Evolutionary conservation across 2,329 filamentous ascomycete genomes (phyloP), one percentile per base, ranked within the genome.

Genomic region (Aspergillus sp.): DNA sequence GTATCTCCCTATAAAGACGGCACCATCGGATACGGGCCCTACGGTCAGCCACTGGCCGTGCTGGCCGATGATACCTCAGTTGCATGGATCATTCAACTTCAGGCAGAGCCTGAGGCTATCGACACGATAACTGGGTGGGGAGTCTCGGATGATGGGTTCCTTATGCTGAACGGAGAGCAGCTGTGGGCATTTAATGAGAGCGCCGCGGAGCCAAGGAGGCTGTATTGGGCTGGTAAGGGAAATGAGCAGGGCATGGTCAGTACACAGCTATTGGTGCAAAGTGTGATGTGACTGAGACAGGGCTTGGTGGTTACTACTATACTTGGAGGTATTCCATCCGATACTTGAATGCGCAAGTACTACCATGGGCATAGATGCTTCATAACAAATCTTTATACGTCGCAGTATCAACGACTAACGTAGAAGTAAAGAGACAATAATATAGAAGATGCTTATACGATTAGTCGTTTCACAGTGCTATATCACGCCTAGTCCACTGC

Each of bases 111-210:
- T 17, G 32, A 41, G 32, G 50, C 50, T 39, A 6, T n/a, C 30
- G 50, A 53, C 17, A 53, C 50, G 5, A 1, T 53, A 0, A 53
- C 50, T 23, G 50, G 50, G 15, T 53, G 50, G 50, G 50, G 32
- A 6, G 4, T 53, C 17, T 53, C 50, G 50, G 50, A 53, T 53
- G 50, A 53, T 53, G 50, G 50, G 50, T 53, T 21, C 50, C 9
- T 53, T 8, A 41, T 21, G 50, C 32, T 53, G 32, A 53, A 53
- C 17, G 50, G 50, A 17, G 50, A 53, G 50, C 50, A 53, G 50
- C 36, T 41, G 50, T 53, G 50, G 50, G 50, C 50, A 19, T 53
- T 53, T 39, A 53, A 53, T 53, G 50, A 53, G 50, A 53, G 50
- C 32, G 36, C 50, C 6, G 17, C 19, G 10, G 50, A 41, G 50